Base-by-base conservation (phyloP, 2,329 filamentous ascomycete species). In the Fusarium sp. region DNA sequence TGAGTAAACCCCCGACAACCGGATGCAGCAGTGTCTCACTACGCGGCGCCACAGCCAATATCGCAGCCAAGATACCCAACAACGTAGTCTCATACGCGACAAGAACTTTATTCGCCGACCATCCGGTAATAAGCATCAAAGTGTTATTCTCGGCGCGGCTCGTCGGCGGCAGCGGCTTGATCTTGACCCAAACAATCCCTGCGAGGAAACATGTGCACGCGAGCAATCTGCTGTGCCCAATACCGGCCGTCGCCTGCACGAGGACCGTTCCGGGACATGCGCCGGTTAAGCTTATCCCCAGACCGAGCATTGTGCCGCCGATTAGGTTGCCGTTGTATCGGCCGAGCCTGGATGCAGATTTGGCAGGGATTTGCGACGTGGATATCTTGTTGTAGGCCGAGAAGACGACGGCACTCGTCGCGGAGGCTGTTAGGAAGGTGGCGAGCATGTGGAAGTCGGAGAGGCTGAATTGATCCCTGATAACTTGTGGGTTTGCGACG, bases 281-380 rank as follows among this genome's bases (percentile, higher is more conserved):
- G 9, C 62, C 62, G 14, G 62, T 66, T 53, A 65, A 65, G 47
- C 61, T 65, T 59, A 65, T 65, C 28, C 62, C 62, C 40, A 65
- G 46, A 43, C 62, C 62, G 10, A 65, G 30, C 55, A 65, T 66
- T 8, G 62, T 37, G 10, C 62, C 62, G 9, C 62, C 62, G 18
- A 65, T 32, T 4, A 65, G 12, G n/a, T 65, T 65, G 2, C 62
- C 62, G n/a, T 65, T 61, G 5, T 59, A 65, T 1, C 23, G 13
- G 16, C 62, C 62, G 2, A 65, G 7, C 62, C 62, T 66, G 23
- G 34, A 59, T 14, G 61, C 10, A 5, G 28, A 16, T 7, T 37
- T 58, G 18, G 47, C 23, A 4, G 61, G 46, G 18, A 65, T 66
- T 18, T 40, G 65, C 1, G 41, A 8, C 1, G n/a, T 13, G n/a